Conservation (phyloP, 1,284 basidiomycete species). For the Moesziomyces aphidis region DNA sequence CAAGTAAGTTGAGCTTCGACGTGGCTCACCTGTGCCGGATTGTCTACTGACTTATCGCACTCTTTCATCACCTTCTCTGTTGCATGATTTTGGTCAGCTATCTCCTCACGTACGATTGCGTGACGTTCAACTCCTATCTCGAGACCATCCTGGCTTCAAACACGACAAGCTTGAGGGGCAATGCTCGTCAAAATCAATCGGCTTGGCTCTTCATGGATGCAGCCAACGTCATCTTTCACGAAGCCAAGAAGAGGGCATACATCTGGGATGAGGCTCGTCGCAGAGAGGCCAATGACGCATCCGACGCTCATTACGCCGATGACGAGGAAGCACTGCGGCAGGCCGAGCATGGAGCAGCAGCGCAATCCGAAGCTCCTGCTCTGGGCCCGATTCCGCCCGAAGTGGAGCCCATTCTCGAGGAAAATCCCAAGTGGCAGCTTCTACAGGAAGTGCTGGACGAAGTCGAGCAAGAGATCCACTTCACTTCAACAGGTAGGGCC, state of each 20-base stretch:
- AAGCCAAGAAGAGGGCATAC: constrained; percentile 84
- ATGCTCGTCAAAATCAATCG: constrained; percentile 74
- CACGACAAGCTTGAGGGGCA: constrained; percentile 67
- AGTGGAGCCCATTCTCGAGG: constrained; percentile 88
- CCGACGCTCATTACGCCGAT: constrained; percentile 45
- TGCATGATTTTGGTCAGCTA: constrained; percentile 72
- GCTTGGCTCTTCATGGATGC: constrained; percentile 90
- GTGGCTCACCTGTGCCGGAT: not conserved
- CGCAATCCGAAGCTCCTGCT: not conserved
- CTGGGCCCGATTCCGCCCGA: constrained; percentile 72
- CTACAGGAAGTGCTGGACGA: constrained; percentile 88
- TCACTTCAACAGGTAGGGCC: constrained; percentile 60
- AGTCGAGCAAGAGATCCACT: constrained; percentile 85
- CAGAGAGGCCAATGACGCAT: not conserved
- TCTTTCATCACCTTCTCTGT: not conserved
- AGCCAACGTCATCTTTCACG: constrained; percentile 85
- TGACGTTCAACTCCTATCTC: constrained; percentile 90
- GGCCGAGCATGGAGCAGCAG: constrained; percentile 13
- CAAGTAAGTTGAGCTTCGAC: constrained; percentile 72
- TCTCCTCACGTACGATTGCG: constrained; percentile 88
- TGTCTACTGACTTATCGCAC: not conserved
- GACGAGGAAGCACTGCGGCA: constrained; percentile 66
- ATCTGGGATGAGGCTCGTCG: constrained; percentile 69
- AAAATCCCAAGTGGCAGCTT: constrained; percentile 93
- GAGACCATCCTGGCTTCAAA: constrained; percentile 88